Percentiles rank a stretch among this genome's conserved stretches.
phyloP scores from a whole-genome alignment of 331 rosid species.

The Quercus lobata region DNA sequence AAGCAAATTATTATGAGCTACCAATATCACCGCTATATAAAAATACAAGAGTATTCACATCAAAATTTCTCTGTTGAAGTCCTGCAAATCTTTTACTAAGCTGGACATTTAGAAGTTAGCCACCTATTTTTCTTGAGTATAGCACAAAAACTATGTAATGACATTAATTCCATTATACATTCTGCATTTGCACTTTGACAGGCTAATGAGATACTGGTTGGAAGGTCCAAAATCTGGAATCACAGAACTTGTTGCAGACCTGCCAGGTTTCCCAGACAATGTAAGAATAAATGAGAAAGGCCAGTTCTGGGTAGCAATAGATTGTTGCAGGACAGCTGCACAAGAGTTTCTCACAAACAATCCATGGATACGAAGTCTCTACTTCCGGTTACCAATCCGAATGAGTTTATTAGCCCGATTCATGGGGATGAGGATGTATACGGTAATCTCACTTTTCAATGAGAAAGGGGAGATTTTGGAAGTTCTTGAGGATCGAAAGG shows the following conservation, averaged over 20 bases:
- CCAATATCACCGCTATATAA: no score
- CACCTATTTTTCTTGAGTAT: background rate
- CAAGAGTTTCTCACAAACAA: slow-evolving; percentile 66
- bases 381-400: slow-evolving; percentile 65
- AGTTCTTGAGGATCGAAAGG: slow-evolving; percentile 75
- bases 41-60: no score
- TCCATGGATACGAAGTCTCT: slow-evolving; percentile 73
- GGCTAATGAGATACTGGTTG: slow-evolving; percentile 68
- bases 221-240: slow-evolving; percentile 50
- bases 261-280: slow-evolving; percentile 92
- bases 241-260: slow-evolving; percentile 51
- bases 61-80: background rate
- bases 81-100: background rate
- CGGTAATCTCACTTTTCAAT: slow-evolving; percentile 52
- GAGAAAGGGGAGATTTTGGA: slow-evolving; percentile 65
- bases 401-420: slow-evolving; percentile 62
- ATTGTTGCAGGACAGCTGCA: slow-evolving; percentile 70
- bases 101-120: background rate
- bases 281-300: slow-evolving; percentile 72
- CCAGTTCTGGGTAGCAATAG: slow-evolving; percentile 90
- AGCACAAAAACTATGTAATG: background rate
- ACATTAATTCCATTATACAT: background rate
- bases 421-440: slow-evolving; percentile 91
- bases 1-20: no score
- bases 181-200: slow-evolving; percentile 8